Conservation (phyloP, 2,329 filamentous ascomycete species). For the Thielaviopsis euricoi region DNA sequence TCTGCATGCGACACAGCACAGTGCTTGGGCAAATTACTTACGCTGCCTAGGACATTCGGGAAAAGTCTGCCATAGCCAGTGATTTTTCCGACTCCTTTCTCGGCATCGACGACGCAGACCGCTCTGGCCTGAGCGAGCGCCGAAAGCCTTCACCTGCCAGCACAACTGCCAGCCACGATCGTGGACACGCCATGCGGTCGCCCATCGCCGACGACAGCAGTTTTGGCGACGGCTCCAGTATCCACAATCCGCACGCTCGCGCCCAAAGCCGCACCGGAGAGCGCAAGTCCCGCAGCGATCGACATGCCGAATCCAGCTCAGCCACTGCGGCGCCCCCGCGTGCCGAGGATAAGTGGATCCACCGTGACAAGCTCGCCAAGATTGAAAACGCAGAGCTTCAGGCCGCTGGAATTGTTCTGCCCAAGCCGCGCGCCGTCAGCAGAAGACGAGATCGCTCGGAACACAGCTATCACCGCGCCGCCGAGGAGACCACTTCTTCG, state of each 20-base stretch:
- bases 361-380: conserved; percentile 65
- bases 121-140: background rate
- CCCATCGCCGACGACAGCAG: conserved; percentile 9
- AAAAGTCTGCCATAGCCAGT: background rate
- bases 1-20: background rate
- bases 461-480: conserved; percentile 9
- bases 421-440: conserved; percentile 36
- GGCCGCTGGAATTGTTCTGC: conserved; percentile 53
- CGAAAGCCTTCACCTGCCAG: conserved; percentile 7
- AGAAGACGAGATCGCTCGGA: conserved; percentile 18
- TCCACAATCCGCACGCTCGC: background rate
- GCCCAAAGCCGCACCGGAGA: conserved; percentile 10
- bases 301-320: background rate
- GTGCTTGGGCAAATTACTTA: background rate
- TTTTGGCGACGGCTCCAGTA: conserved; percentile 3
- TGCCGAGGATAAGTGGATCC: conserved; percentile 66
- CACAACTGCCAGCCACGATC: conserved; percentile 1
- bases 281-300: conserved; percentile 8
- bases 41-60: background rate
- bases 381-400: conserved; percentile 71
- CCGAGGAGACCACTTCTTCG: conserved; percentile 11
- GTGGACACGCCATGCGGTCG: conserved; percentile 3
- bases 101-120: background rate
- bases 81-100: background rate
- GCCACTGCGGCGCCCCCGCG: conserved; percentile 14